A percentile compares a stretch with the other conserved stretches of the same genome.
These are phyloP conservation scores for Silene latifolia DNA, from an alignment of 148 eudicot genomes.

Conservation along the genomic window DNA sequence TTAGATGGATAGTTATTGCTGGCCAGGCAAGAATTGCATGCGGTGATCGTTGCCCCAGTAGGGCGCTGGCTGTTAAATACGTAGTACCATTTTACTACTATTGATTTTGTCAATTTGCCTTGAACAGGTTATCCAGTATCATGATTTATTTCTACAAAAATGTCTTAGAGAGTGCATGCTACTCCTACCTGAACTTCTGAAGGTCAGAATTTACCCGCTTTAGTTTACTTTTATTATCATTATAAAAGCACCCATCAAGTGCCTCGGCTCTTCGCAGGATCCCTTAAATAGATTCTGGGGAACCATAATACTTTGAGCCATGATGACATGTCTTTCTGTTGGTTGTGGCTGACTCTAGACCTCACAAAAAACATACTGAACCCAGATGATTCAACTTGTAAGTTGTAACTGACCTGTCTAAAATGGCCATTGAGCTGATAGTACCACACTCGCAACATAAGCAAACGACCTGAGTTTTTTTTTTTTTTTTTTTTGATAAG, in stretches of 20 bases:
- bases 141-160: constrained; percentile 82
- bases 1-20: too few relatives aligned
- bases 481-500: too few relatives aligned
- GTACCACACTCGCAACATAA: too few relatives aligned
- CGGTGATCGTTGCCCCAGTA: too few relatives aligned
- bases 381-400: too few relatives aligned
- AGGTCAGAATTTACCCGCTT: constrained; percentile 40
- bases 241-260: not conserved
- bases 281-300: too few relatives aligned
- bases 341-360: not conserved
- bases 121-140: constrained; percentile 72
- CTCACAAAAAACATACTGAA: too few relatives aligned
- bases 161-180: constrained; percentile 95
- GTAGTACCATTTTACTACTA: not conserved
- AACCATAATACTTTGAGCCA: not conserved
- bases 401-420: too few relatives aligned
- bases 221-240: not conserved
- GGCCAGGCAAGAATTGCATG: too few relatives aligned
- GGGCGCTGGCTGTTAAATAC: not conserved
- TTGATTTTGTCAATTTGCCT: not conserved
- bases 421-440: too few relatives aligned
- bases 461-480: not conserved
- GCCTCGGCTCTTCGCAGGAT: not conserved
- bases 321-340: not conserved
- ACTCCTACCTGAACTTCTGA: constrained; percentile 83